Base-by-base conservation (phyloP, 164 flowering plant species). In the Chloranthus sessilifolius region DNA sequence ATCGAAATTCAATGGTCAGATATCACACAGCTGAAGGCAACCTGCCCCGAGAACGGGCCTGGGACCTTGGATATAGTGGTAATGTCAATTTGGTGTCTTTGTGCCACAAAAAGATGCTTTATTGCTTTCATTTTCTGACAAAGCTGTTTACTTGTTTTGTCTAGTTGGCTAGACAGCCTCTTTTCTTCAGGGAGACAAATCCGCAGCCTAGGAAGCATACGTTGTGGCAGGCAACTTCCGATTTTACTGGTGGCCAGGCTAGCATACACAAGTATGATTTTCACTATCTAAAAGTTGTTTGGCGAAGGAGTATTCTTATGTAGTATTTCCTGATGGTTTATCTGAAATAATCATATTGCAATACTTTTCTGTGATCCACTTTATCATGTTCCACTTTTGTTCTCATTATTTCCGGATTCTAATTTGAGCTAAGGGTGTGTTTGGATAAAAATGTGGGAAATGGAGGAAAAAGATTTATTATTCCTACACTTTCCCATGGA, bases 1-100 rank as follows among this genome's bases (percentile, higher is more conserved):
- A 76, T 85, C 47, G 95, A 85, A 67, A 76, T 85, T n/a, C 89
- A 85, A 30, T 85, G 89, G 90, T 82, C 95, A 14, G 95, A 85
- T 69, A 82, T 85, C 19, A 66, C 73, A 70, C 82, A 68, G 43
- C 24, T 85, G 60, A 85, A 75, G 55, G 95, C 90, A 23, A 66
- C 67, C 44, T 81, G 71, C 61, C 78, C 85, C 4, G 85, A 77
- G 7, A 60, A 64, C 53, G 79, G 70, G 22, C 82, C 78, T 27
- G 76, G 81, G 28, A 71, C 72, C 25, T 69, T 85, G 61, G 78
- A 74, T 63, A 74, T 86, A 44, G 86, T 78, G 84, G 95, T 83
- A 79, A 58, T 38, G 11, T 12, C 46, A 7, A 21, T 42, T 16
- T 10, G 10, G 21, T 14, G 19, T 14, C 11, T 19, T 25, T 21